Conservation (phyloP, 352 stramenopile genomes). For the Phytophthora brassicae region DNA sequence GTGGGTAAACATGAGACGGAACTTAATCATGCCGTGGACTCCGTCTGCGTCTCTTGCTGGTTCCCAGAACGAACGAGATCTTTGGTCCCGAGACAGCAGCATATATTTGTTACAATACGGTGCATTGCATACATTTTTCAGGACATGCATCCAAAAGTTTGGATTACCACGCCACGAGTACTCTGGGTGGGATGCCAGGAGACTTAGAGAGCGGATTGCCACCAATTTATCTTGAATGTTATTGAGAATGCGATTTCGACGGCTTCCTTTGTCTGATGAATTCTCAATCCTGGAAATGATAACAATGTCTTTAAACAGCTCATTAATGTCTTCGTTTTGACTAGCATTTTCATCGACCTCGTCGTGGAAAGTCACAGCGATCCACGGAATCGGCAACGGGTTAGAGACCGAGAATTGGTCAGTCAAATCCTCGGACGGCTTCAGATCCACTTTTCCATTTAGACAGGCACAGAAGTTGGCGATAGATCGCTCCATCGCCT, state of each 20-base stretch:
- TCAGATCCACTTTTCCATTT: conserved; percentile 8
- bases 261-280: neutral
- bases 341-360: neutral
- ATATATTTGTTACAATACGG: conserved; percentile 13
- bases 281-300: neutral
- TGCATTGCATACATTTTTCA: conserved; percentile 8
- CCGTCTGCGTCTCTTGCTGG: conserved; percentile 6
- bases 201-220: conserved; percentile 33
- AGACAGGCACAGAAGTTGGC: conserved; percentile 16
- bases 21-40: conserved; percentile 30
- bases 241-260: neutral
- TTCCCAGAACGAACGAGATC: neutral
- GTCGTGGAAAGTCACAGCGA: conserved; percentile 11
- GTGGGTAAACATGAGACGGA: conserved; percentile 42
- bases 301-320: neutral
- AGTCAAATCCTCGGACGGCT: neutral
- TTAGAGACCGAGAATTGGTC: neutral
- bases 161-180: conserved; percentile 38
- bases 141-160: conserved; percentile 36
- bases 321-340: neutral
- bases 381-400: conserved; percentile 10
- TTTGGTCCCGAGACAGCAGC: neutral
- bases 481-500: conserved; percentile 4
- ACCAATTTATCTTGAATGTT: conserved; percentile 21
- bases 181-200: conserved; percentile 19